Evolutionary conservation across 2,329 filamentous ascomycete species (phyloP), one percentile per base, ranked within the genome.

Genomic region (Diaporthe ampelina): DNA sequence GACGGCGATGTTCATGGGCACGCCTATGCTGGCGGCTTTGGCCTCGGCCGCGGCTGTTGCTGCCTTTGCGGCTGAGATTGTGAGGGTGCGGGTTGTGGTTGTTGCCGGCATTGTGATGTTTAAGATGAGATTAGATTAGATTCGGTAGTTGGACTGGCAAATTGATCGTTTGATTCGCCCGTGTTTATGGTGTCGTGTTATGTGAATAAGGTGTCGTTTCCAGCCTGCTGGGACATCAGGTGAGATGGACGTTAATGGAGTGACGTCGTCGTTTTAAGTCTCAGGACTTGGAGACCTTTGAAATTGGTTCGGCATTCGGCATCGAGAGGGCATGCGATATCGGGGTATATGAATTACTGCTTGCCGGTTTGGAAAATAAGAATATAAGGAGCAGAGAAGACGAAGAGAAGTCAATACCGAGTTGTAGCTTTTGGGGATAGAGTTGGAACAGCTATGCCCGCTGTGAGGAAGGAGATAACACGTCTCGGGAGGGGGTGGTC

Each of bases 1-100:
- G 26, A 73, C 35, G 10, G 72, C 72, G 54, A 73, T 73, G 63
- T 73, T 73, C 72, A 73, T 73, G 21, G 72, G 72, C 2, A 73
- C 63, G 17, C 72, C 72, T 37, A 73, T 59, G 10, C 52, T 48
- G 43, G 67, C 68, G 11, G 72, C 72, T 10, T 73, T 73, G 2
- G 72, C 56, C 45, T 73, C 72, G n/a, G 43, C 32, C 24, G 72
- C 72, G 10, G 26, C 40, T 29, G 72, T 43, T 59, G 72, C 72
- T 37, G 26, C 56, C 35, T 70, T 58, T 3, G 72, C 72, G n/a
- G 72, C 72, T 19, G 52, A 50, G 54, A 73, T 57, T 32, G 72
- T 73, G 1, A 73, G 65, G 65, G 72, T 73, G 3, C 32, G 61
- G 43, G 35, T 70, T 67, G 59, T 48, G 21, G 70, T 59, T 69